Conservation (phyloP, 345 rosid genomes). For the Ailanthus altissimus region DNA sequence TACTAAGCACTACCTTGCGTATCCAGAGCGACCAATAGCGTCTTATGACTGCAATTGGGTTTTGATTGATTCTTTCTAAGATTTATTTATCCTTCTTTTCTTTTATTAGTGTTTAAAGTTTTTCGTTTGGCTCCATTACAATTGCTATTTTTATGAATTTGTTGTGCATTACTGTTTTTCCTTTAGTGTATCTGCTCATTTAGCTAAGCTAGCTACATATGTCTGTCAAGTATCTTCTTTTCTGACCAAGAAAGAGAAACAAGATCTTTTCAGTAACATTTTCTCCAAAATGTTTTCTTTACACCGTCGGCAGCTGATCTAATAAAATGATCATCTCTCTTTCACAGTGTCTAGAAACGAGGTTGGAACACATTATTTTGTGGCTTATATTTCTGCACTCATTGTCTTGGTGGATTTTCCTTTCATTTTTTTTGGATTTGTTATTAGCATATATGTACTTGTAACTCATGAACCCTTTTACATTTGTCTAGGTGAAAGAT, state of each 20-base stretch:
- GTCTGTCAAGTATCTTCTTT: background rate
- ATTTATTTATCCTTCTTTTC: background rate
- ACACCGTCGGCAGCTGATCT: background rate
- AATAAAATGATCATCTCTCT: background rate
- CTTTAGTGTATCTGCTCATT: background rate
- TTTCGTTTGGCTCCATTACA: background rate
- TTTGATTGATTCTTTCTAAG: background rate
- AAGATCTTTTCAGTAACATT: background rate
- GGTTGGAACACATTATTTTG: background rate
- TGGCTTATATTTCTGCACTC: background rate
- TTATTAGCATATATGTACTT: background rate
- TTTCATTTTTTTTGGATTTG: background rate
- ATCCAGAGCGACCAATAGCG: background rate
- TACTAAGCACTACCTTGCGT: background rate
- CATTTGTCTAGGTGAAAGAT: constrained; percentile 70
- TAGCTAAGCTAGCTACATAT: background rate
- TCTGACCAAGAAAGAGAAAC: background rate
- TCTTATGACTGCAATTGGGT: background rate
- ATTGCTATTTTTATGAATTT: background rate
- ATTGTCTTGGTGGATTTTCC: background rate
- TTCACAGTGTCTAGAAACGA: background rate
- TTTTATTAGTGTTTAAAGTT: background rate
- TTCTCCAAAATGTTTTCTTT: background rate
- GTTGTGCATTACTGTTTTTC: background rate
- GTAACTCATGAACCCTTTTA: background rate